phyloP scores from a whole-genome alignment of 78 protist species.

The Dictyostelium citrinum region DNA sequence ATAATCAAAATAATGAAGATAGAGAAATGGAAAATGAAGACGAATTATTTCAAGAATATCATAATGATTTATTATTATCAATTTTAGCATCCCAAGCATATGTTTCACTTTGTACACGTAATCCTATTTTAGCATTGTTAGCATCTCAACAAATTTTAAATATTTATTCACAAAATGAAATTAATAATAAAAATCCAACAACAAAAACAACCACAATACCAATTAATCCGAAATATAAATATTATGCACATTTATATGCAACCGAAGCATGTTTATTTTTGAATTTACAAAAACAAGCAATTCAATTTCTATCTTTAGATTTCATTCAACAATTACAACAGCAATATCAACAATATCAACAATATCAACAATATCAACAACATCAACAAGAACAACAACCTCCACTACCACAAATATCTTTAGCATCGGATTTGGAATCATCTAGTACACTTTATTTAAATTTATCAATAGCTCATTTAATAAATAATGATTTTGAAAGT shows the following conservation, averaged over 20 bases:
- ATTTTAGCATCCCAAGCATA: constrained; percentile 51
- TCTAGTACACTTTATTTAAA: constrained; percentile 21
- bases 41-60: neutral
- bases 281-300: constrained; percentile 40
- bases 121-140: constrained; percentile 31
- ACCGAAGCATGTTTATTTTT: constrained; percentile 48
- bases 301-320: constrained; percentile 15
- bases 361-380: neutral
- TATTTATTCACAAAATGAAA: neutral
- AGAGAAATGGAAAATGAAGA: neutral
- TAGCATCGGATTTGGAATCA: neutral
- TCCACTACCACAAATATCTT: neutral
- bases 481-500: constrained; percentile 33
- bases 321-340: constrained; percentile 20
- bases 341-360: neutral
- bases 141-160: constrained; percentile 1
- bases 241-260: constrained; percentile 59
- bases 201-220: neutral
- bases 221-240: neutral
- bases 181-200: neutral
- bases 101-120: constrained; percentile 37
- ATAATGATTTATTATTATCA: constrained; percentile 9
- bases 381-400: neutral
- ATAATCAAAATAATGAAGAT: neutral
- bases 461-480: constrained; percentile 39